Base-by-base conservation (phyloP, 768 basidiomycete species). In the Tylopilus sp. region DNA sequence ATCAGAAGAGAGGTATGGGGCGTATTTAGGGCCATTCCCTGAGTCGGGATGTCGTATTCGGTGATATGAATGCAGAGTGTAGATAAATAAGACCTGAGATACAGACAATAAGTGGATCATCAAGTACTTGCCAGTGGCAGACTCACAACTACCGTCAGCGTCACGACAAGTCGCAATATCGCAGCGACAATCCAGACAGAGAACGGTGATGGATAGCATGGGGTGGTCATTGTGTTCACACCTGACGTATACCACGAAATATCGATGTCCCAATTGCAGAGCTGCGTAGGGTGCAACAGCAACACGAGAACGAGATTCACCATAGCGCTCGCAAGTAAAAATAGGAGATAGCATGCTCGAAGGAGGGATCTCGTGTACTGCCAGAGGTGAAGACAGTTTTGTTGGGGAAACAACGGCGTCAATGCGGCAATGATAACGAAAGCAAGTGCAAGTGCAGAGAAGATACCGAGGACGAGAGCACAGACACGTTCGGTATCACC, bases 181-280 rank as follows among this genome's bases (percentile, higher is more conserved):
- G 82, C 73, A 9, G 82, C 72, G 38, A 70, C 69, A 20, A 85
- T 61, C 86, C 85, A 89, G 8, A 70, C 66, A 1, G 72, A 69
- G 75, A 80, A 82, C 3, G 58, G 4, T 25, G 42, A 46, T 0
- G 57, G 33, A 21, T 36, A 49, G 43, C 69, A 70, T 5, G 51
- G 43, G 10, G 53, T 48, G 3, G 53, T 30, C 11, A 15, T n/a
- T 44, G 65, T 48, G 42, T 54, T 56, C 40, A 63, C 74, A 47
- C 51, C 50, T 42, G 53, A 69, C 12, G 73, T 71, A 5, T 79
- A 76, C 88, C 88, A 90, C 10, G 83, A 69, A 39, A 82, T 72
- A 60, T 89, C 88, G 39, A 88, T 70, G 55, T 86, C 82, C 69
- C 85, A 73, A 40, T 69, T 66, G 52, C 88, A 89, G n/a, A 80